Percentiles rank a stretch among this genome's conserved stretches.
Evolutionary conservation across 169 alveolate genomes (phyloP).

Genomic region (Sarcocystis neurona): DNA sequence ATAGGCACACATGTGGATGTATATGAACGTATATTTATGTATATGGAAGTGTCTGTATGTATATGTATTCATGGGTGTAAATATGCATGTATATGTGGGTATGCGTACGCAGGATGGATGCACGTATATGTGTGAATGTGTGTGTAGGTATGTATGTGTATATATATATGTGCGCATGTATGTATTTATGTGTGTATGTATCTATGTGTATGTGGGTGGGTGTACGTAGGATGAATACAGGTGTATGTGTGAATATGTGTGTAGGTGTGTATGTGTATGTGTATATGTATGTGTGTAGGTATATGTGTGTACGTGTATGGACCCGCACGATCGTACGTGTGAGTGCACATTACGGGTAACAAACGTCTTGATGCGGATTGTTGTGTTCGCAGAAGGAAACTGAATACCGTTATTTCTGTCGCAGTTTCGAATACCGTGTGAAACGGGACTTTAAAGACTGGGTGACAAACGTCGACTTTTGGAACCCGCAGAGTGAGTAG

Average conservation of each 20-base stretch:
- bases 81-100: neutral
- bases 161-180: neutral
- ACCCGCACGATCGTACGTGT: neutral
- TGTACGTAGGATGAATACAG: neutral
- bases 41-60: no score
- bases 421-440: constrained; percentile 83
- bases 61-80: no score
- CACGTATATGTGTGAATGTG: neutral
- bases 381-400: constrained; percentile 10
- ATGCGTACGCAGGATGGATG: neutral
- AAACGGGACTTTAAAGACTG: constrained; percentile 80
- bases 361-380: no score
- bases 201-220: neutral
- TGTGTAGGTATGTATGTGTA: neutral
- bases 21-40: neutral
- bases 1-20: no score
- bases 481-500: constrained; percentile 71
- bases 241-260: no score
- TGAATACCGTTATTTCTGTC: constrained; percentile 77
- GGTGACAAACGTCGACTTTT: constrained; percentile 86
- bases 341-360: neutral
- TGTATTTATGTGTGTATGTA: neutral
- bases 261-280: neutral
- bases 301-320: neutral
- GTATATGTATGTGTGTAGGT: neutral